phyloP scores from a whole-genome alignment of 345 rosid genomes.

The Erysimum cheiranthoides region DNA sequence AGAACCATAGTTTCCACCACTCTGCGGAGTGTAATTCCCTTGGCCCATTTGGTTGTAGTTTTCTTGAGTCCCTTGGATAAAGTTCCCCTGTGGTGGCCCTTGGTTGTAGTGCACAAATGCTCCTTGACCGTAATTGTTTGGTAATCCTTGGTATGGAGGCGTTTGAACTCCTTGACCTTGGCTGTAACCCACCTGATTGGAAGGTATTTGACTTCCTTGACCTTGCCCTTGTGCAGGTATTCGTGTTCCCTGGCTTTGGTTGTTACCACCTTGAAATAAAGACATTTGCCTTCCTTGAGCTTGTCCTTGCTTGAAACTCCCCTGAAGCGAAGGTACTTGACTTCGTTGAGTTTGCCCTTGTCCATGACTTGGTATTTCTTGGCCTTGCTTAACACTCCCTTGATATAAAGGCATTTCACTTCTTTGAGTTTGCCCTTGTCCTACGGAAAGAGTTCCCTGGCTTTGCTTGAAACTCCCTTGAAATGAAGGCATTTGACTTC shows the following conservation, averaged over 20 bases:
- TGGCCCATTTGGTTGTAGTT: slow-evolving; percentile 46
- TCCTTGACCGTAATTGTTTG: slow-evolving; percentile 44
- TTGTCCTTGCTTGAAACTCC: background rate
- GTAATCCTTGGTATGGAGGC: slow-evolving; percentile 47
- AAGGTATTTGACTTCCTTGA: slow-evolving; percentile 47
- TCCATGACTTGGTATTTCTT: background rate
- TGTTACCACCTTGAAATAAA: slow-evolving; percentile 7
- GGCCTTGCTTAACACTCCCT: background rate
- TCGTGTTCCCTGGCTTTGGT: slow-evolving; percentile 12
- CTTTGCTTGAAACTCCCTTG: background rate
- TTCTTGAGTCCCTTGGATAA: slow-evolving; percentile 39
- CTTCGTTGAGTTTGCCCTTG: background rate
- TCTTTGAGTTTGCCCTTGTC: slow-evolving; percentile 18
- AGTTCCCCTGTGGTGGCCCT: slow-evolving; percentile 31
- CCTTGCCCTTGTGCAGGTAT: slow-evolving; percentile 33
- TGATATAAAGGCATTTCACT: background rate
- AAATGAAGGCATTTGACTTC: slow-evolving; percentile 20
- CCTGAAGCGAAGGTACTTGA: background rate
- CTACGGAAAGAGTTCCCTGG: background rate
- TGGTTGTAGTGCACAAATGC: slow-evolving; percentile 45
- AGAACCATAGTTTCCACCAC: slow-evolving; percentile 21
- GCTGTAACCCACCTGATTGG: slow-evolving; percentile 49
- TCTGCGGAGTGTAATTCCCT: slow-evolving; percentile 41
- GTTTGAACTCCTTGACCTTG: slow-evolving; percentile 55
- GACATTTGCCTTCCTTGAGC: slow-evolving; percentile 13